Conservation (phyloP, 345 rosid genomes). For the Pugionium cornutum region DNA sequence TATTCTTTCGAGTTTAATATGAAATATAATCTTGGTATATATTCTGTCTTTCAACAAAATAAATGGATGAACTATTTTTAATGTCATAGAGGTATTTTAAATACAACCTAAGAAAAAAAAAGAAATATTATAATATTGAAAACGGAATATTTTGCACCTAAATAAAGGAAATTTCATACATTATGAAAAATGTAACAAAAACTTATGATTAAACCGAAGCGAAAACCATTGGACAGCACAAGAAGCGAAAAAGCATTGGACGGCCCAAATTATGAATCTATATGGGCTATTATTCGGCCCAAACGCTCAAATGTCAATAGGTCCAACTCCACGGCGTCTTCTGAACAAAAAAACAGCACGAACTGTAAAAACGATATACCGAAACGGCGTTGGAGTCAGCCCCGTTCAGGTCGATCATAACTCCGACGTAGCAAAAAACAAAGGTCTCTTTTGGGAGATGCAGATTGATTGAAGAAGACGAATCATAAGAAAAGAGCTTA, state of each 20-base stretch:
- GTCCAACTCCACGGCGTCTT: slow-evolving; percentile 21
- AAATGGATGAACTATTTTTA: too few species aligned
- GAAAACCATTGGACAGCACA: not conserved
- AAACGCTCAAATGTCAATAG: not conserved
- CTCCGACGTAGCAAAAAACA: slow-evolving; percentile 27
- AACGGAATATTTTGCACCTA: too few species aligned
- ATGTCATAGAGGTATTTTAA: too few species aligned
- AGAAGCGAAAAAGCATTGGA: not conserved
- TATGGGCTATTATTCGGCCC: not conserved
- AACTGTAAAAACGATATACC: not conserved
- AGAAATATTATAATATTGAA: too few species aligned
- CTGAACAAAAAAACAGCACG: slow-evolving; percentile 15
- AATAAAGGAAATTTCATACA: not conserved
- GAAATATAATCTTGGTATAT: too few species aligned
- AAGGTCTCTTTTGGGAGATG: slow-evolving; percentile 22
- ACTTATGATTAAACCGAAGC: not conserved
- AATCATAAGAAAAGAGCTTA: slow-evolving; percentile 17
- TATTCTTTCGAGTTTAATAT: too few species aligned
- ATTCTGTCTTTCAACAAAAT: too few species aligned
- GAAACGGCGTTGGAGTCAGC: slow-evolving; percentile 27
- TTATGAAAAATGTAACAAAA: not conserved
- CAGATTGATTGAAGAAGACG: slow-evolving; percentile 26
- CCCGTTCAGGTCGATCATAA: slow-evolving; percentile 37
- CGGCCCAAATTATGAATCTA: slow-evolving; percentile 6
- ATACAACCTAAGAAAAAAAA: too few species aligned